A percentile compares a stretch with the other conserved stretches of the same genome.
These are phyloP conservation scores for Solanum gandarillasii DNA, from an alignment of 257 asterid genomes.

Conservation along the genomic window DNA sequence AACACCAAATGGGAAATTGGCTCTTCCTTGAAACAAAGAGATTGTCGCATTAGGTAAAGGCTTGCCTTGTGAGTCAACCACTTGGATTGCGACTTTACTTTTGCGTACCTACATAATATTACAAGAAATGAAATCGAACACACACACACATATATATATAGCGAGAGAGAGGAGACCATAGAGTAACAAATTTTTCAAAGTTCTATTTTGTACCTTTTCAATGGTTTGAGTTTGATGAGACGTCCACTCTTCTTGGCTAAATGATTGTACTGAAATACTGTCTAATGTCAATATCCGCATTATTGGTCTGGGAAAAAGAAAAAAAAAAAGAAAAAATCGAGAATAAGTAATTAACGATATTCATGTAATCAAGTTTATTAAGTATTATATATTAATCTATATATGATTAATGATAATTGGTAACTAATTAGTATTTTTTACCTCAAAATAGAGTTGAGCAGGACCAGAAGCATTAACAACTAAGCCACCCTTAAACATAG, in stretches of 20 bases:
- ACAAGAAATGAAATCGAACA: not conserved
- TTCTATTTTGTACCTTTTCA: constrained; percentile 20
- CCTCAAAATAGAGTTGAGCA: constrained; percentile 27
- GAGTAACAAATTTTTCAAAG: not conserved
- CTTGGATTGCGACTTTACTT: constrained; percentile 16
- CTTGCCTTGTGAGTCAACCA: constrained; percentile 3
- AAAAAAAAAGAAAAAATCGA: not conserved
- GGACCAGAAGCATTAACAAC: constrained; percentile 17
- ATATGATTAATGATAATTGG: not conserved
- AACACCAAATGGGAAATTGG: constrained; percentile 12
- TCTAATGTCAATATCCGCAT: constrained; percentile 7
- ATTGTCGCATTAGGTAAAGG: constrained; percentile 6
- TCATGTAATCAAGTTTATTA: not conserved
- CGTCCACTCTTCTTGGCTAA: constrained; percentile 47
- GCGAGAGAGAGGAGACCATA: too few relatives aligned
- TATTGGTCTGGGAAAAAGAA: not conserved
- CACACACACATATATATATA: too few relatives aligned
- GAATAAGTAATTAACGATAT: too few relatives aligned
- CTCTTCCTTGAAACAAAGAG: not conserved
- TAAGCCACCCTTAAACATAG: constrained; percentile 39
- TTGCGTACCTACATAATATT: constrained; percentile 10
- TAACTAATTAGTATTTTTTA: not conserved
- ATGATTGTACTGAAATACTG: constrained; percentile 54
- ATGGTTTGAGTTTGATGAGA: constrained; percentile 35
- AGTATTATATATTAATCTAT: too few relatives aligned